phyloP scores from a whole-genome alignment of 148 eudicot genomes.

The Rheum nobile region DNA sequence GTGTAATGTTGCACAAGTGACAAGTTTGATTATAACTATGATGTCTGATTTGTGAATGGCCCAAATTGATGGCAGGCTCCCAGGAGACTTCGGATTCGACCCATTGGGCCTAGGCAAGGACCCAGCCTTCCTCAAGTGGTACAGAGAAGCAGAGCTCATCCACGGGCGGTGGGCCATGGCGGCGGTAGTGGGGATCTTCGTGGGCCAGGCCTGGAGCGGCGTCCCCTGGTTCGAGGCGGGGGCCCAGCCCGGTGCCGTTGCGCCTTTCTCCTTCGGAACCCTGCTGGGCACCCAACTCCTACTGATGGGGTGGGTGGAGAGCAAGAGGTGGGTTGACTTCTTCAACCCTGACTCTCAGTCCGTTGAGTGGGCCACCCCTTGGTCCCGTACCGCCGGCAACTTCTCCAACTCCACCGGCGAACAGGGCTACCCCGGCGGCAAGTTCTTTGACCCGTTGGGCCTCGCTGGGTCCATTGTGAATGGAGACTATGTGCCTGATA shows the following conservation, averaged over 20 bases:
- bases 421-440: conserved; percentile 96
- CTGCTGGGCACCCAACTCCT: conserved; percentile 88
- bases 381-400: conserved; percentile 84
- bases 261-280: conserved; percentile 81
- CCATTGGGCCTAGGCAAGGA: conserved; percentile 96
- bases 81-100: conserved; percentile 96
- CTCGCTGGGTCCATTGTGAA: conserved; percentile 47
- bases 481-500: conserved; percentile 63
- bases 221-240: conserved; percentile 98
- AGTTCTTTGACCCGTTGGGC: conserved; percentile 80
- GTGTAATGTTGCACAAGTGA: background rate
- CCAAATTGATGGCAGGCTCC: conserved; percentile 38
- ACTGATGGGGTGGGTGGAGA: conserved; percentile 99
- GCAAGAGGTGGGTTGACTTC: conserved; percentile 98
- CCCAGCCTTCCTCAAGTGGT: conserved; percentile 97
- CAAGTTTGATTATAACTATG: background rate
- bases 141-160: conserved; percentile 95
- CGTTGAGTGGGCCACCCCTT: conserved; percentile 97
- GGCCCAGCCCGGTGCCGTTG: conserved; percentile 83
- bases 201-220: conserved; percentile 90
- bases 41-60: background rate
- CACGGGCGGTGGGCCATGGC: conserved; percentile 99
- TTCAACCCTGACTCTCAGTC: conserved; percentile 92
- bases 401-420: conserved; percentile 77
- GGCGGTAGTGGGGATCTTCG: conserved; percentile 88